Base-by-base conservation (phyloP, 345 rosid genomes). In the Gynandropsis gynandra region DNA sequence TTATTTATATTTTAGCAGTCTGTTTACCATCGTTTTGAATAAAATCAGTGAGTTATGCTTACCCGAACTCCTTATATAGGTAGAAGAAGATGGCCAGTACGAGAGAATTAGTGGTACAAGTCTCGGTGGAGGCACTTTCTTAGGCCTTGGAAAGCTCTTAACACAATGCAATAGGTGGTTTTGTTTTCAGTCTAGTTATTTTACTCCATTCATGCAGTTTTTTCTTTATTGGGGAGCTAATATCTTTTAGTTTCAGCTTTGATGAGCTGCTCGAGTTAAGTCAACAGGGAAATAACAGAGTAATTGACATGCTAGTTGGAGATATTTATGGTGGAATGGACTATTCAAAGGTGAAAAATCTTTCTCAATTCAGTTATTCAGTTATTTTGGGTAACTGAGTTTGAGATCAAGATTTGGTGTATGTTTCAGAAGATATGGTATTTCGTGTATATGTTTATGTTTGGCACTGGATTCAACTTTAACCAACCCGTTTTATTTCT, bases 221-320 rank as follows among this genome's bases (percentile, higher is more conserved):
- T 36, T 53, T n/a, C 27, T 32, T 21, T 17, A 1, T 2, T 12
- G 39, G 34, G 37, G n/a, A 27, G 37, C 61, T 40, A 19, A 19
- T 20, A 42, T 61, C 59, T 72, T 49, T n/a, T 36, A 33, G n/a
- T 53, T 49, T 44, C 77, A 83, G 94, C 65, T 81, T 81, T 45
- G 81, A 82, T 57, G 90, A 83, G 73, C 61, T 87, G 69, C 71
- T 87, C 31, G 87, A 81, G 74, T 66, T 80, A 67, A 87, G 89
- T 56, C 89, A 75, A 32, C 70, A 36, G 38, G 94, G 94, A 63
- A 80, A 87, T 65, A 80, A 83, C 78, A 81, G 89, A 73, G 82
- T 73, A 5, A 62, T 87, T 54, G 94, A 87, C 72, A 81, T 81
- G 94, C 89, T 87, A 63, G 94, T 87, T 40, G 94, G 96, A n/a